phyloP scores from a whole-genome alignment of 2,329 filamentous ascomycete genomes.

The Trichoderma guizhouense region DNA sequence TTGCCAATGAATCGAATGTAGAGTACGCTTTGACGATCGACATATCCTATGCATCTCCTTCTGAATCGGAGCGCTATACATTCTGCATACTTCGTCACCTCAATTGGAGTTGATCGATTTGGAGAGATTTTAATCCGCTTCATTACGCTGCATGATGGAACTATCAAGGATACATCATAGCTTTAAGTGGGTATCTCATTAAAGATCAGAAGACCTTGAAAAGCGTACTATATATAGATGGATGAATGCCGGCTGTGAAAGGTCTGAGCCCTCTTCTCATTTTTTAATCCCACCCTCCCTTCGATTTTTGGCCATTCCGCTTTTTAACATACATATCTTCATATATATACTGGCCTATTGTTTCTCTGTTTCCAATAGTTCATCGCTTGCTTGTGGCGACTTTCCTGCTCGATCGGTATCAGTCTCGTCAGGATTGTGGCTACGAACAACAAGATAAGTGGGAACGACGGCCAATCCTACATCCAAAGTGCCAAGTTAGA shows the following conservation, averaged over 20 bases:
- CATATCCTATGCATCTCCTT: neutral
- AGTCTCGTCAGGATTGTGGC: neutral
- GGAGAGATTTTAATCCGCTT: neutral
- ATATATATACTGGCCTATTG: neutral
- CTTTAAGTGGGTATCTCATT: neutral
- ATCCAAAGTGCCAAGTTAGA: neutral
- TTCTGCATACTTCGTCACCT: neutral
- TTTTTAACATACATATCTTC: neutral
- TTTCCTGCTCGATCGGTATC: neutral
- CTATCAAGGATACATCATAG: neutral
- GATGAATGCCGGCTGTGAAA: neutral
- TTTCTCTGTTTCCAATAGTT: neutral
- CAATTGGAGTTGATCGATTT: neutral
- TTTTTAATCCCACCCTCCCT: neutral
- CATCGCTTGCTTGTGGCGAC: neutral
- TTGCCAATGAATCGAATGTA: neutral
- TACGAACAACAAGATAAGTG: neutral
- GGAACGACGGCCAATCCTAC: conserved; percentile 5
- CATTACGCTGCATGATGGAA: neutral
- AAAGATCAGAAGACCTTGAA: neutral
- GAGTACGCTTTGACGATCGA: neutral
- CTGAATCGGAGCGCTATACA: neutral
- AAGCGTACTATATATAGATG: neutral
- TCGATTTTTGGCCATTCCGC: neutral
- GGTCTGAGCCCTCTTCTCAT: neutral